Percentiles rank a stretch among this genome's conserved stretches.
These are phyloP conservation scores for Phytophthora multivora DNA, from an alignment of 352 stramenopile genomes.

Conservation along the genomic window DNA sequence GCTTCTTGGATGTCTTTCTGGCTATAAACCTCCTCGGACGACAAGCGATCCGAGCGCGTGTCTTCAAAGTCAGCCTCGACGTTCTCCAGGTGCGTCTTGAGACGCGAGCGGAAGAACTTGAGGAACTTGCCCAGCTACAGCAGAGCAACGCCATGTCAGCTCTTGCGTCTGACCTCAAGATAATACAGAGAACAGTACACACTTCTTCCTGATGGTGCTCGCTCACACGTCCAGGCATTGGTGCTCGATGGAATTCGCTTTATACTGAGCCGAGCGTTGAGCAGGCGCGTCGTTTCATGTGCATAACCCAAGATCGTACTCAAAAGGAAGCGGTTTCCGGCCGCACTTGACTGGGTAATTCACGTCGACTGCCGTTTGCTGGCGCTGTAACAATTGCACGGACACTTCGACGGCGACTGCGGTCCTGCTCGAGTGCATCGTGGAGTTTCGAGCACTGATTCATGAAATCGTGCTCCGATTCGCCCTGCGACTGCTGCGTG, in stretches of 20 bases:
- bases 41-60: constrained; percentile 80
- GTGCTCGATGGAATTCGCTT: not conserved
- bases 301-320: constrained; percentile 18
- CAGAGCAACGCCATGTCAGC: constrained; percentile 9
- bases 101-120: constrained; percentile 84
- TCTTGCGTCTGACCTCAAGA: not conserved
- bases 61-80: constrained; percentile 87
- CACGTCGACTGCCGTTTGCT: not conserved
- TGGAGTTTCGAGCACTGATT: constrained; percentile 28
- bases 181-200: not conserved
- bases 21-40: constrained; percentile 82
- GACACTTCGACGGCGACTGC: constrained; percentile 9
- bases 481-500: constrained; percentile 18
- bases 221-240: constrained; percentile 39
- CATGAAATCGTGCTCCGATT: constrained; percentile 25
- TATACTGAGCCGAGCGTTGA: not conserved
- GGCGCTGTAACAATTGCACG: constrained; percentile 5
- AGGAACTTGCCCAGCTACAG: constrained; percentile 77
- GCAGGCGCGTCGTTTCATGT: constrained; percentile 24
- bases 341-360: constrained; percentile 5
- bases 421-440: constrained; percentile 19
- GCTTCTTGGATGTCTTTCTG: constrained; percentile 83
- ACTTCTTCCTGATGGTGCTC: constrained; percentile 76
- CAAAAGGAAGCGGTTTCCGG: constrained; percentile 16
- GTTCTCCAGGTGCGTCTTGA: constrained; percentile 79